A percentile compares a stretch with the other conserved stretches of the same genome.
phyloP scores from a whole-genome alignment of 768 basidiomycete genomes.

The Panellus pusillus region DNA sequence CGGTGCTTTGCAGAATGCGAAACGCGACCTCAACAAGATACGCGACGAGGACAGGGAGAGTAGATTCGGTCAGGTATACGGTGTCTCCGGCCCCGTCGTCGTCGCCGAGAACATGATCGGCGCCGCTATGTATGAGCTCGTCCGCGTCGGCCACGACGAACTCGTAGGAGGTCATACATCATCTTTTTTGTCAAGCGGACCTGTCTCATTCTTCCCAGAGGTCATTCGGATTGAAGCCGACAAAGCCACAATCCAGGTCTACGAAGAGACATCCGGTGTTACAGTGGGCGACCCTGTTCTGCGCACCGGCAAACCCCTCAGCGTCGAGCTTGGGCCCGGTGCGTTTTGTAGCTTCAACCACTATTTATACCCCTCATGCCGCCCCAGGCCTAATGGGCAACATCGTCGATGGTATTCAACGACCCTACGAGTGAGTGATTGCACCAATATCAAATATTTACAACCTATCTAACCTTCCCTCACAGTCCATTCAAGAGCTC shows the following conservation, averaged over 20 bases:
- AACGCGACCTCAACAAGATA: conserved; percentile 83
- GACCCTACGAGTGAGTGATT: conserved; percentile 77
- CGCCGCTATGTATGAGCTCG: conserved; percentile 96
- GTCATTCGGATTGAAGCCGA: conserved; percentile 98
- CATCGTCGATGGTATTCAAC: conserved; percentile 97
- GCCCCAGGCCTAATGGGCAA: conserved; percentile 92
- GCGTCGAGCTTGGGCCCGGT: conserved; percentile 98
- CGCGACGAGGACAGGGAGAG: conserved; percentile 89
- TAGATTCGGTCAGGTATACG: conserved; percentile 84
- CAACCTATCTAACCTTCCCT: conserved; percentile 15
- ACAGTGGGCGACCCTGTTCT: conserved; percentile 98
- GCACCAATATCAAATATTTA: conserved; percentile 1
- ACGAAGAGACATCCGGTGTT: conserved; percentile 98
- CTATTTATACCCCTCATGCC: neutral
- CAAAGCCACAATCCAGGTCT: conserved; percentile 98
- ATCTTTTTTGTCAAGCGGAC: neutral
- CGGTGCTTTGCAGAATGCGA: conserved; percentile 90
- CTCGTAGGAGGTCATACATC: conserved; percentile 82
- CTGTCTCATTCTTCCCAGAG: conserved; percentile 53
- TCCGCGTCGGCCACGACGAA: conserved; percentile 97
- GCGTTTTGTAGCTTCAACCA: conserved; percentile 22
- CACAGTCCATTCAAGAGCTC: conserved; percentile 86
- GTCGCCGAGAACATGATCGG: conserved; percentile 95
- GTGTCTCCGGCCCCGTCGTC: conserved; percentile 98
- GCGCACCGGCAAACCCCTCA: conserved; percentile 95